Base-by-base conservation (phyloP, 345 rosid genomes). In the Dipteronia sinensis region DNA sequence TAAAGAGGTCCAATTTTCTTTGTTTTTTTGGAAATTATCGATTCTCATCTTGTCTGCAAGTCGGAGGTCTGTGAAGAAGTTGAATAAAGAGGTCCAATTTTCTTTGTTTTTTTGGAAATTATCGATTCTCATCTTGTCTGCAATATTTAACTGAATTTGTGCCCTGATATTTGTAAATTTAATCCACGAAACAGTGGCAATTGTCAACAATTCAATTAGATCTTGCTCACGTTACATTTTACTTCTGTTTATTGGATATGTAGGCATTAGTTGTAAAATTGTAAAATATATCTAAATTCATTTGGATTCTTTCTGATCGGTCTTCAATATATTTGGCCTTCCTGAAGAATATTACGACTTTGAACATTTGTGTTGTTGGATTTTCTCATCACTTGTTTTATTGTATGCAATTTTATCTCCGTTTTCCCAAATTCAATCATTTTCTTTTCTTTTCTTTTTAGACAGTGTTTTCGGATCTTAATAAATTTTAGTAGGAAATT, bases 291-390 rank as follows among this genome's bases (percentile, higher is more conserved):
- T n/a, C n/a, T n/a, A n/a, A n/a, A 89, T 93, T 81, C 98, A 95
- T 86, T 86, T 93, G 83, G 88, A 93, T 65, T 90, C 98, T 8
- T 92, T 93, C 82, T 77, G 93, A 76, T 95, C 98, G 7, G 83
- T 87, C 79, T 95, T 93, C 79, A 90, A 89, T 71, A 89, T 95
- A 66, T 85, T 90, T 17, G 98, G 98, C 77, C 93, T 93, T 81
- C 93, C 94, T 1, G 94, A 89, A 65, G 97, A 93, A 71, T 95
- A 91, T 83, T 89, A 88, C 81, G 89, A 93, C 34, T n/a, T n/a
- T n/a, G n/a, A 89, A 88, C 77, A 80, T 97, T 95, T 29, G 91
- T 65, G 72, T 22, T 0, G 7, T 72, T 22, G 13, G 44, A 63
- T 23, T 29, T 22, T 22, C 4, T 64, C n/a, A n/a, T n/a, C n/a